A percentile compares a stretch with the other conserved stretches of the same genome.
phyloP scores from a whole-genome alignment of 139 green algal genomes.

The Tetradesmus obliquus region DNA sequence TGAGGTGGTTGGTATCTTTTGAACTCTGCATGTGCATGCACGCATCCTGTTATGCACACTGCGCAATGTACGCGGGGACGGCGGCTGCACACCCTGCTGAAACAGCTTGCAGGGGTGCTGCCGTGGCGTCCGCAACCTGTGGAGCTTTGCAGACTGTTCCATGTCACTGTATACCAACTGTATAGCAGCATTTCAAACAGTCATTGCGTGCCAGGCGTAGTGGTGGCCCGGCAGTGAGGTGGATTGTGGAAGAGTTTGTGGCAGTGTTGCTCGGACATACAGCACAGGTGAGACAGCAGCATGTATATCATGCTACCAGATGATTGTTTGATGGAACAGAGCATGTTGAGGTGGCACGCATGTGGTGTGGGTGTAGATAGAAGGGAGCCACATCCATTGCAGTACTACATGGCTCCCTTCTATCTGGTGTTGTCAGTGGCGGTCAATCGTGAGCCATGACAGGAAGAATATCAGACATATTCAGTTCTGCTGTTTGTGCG shows the following conservation, averaged over 20 bases:
- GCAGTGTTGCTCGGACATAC: background rate
- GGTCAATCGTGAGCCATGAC: background rate
- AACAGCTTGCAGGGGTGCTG: conserved; percentile 22
- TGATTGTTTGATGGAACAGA: background rate
- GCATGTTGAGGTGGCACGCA: background rate
- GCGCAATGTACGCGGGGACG: background rate
- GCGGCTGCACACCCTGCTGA: conserved; percentile 15
- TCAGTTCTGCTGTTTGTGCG: background rate
- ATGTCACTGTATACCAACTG: background rate
- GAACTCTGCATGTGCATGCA: background rate
- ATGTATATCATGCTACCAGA: background rate
- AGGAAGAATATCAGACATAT: background rate
- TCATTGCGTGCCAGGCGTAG: background rate
- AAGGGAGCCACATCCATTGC: no score
- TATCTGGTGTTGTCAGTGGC: background rate
- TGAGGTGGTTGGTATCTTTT: background rate
- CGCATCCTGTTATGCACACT: background rate
- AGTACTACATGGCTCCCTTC: no score
- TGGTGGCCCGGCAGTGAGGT: background rate
- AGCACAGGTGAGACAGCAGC: background rate
- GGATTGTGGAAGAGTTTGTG: background rate
- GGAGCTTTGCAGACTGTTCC: background rate
- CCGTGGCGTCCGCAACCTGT: background rate
- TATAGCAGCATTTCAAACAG: background rate
- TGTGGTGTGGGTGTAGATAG: background rate